These are phyloP conservation scores for Glebionis coronaria DNA, from an alignment of 129 eudicot species.

Conservation along the genomic window DNA sequence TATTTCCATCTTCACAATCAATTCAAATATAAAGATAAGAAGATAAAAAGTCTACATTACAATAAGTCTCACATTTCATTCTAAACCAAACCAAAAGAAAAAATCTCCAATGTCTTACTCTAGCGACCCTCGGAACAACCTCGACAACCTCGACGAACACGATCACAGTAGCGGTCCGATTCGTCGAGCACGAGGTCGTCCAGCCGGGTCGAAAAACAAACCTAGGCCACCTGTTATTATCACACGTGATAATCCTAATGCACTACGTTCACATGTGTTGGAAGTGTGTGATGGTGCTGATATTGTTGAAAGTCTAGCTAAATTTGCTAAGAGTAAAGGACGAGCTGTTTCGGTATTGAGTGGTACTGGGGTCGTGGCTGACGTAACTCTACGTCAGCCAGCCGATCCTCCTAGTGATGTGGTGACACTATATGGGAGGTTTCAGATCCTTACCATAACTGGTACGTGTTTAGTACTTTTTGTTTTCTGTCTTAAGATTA, in stretches of 20 bases:
- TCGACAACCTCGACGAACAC: neutral
- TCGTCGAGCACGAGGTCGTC: constrained; percentile 69
- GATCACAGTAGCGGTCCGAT: constrained; percentile 31
- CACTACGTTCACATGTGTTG: constrained; percentile 59
- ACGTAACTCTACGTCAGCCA: constrained; percentile 62
- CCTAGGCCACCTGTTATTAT: constrained; percentile 62
- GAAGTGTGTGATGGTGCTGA: constrained; percentile 57
- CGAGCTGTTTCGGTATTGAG: constrained; percentile 63
- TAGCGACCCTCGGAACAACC: constrained; percentile 6
- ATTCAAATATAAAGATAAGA: too few relatives aligned
- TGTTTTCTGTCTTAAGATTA: neutral
- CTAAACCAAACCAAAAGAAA: neutral
- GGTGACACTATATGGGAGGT: constrained; percentile 56
- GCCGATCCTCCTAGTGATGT: constrained; percentile 37
- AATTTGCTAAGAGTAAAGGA: constrained; percentile 58
- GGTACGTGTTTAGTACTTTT: constrained; percentile 31
- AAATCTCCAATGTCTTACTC: constrained; percentile 17
- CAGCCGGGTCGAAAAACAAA: constrained; percentile 66
- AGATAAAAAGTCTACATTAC: too few relatives aligned
- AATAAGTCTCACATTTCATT: neutral
- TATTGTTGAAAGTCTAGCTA: constrained; percentile 39
- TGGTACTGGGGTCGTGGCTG: constrained; percentile 53
- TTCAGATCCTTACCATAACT: constrained; percentile 48
- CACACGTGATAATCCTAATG: constrained; percentile 56
- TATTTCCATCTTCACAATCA: too few relatives aligned